These are phyloP conservation scores for Inonotus obliquus DNA, from an alignment of 1,284 basidiomycete genomes.

Conservation along the genomic window DNA sequence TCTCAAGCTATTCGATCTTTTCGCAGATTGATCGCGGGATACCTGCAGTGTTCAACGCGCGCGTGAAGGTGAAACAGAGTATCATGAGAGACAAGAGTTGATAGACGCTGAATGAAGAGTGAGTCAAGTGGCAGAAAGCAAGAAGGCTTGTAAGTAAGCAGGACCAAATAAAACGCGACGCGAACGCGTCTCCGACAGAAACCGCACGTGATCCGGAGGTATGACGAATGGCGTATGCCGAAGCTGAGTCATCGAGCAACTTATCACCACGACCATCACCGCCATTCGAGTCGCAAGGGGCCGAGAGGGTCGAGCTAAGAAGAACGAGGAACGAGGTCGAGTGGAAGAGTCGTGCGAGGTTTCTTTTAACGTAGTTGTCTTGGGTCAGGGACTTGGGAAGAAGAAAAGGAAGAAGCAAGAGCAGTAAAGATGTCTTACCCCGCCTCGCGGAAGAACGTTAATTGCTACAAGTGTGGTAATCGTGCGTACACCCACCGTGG, in stretches of 20 bases:
- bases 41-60: not conserved
- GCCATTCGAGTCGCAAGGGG: constrained; percentile 5
- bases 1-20: not conserved
- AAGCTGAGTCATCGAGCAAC: constrained; percentile 9
- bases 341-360: constrained; percentile 18
- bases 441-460: constrained; percentile 62
- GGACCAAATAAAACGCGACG: too few relatives aligned
- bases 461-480: constrained; percentile 84
- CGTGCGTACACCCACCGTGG: constrained; percentile 42
- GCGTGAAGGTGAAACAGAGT: not conserved
- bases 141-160: too few relatives aligned
- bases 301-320: constrained; percentile 9
- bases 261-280: constrained; percentile 10
- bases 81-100: not conserved
- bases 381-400: not conserved
- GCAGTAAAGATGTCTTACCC: constrained; percentile 61
- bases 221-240: not conserved
- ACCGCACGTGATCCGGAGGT: not conserved
- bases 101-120: not conserved
- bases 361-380: not conserved
- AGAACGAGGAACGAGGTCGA: constrained; percentile 20
- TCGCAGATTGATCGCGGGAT: not conserved
- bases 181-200: not conserved
- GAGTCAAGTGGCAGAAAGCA: not conserved
- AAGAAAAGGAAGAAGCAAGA: not conserved